These are phyloP conservation scores for Bjerkandera adusta DNA, from an alignment of 1,284 basidiomycete species.

Conservation along the genomic window DNA sequence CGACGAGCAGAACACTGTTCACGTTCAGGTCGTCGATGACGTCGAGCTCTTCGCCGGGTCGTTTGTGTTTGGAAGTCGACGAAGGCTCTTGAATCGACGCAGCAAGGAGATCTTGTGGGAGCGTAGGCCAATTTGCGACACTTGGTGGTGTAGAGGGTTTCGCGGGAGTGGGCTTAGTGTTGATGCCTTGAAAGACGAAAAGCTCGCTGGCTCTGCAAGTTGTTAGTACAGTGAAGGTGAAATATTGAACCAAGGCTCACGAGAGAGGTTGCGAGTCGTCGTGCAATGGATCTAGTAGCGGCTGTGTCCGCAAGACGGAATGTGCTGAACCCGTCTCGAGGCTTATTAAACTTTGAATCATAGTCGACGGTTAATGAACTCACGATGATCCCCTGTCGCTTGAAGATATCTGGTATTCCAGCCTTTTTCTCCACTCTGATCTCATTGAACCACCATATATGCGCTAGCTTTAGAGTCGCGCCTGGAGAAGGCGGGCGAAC, in stretches of 20 bases:
- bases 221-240: constrained; percentile 9
- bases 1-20: constrained; percentile 59
- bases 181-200: constrained; percentile 75
- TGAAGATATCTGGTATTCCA: constrained; percentile 73
- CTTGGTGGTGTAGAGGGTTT: constrained; percentile 49
- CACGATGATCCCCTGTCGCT: constrained; percentile 63
- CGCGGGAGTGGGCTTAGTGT: constrained; percentile 42
- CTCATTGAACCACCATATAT: constrained; percentile 71
- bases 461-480: constrained; percentile 34
- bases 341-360: constrained; percentile 9
- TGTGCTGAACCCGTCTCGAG: constrained; percentile 72
- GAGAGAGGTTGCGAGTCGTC: constrained; percentile 62
- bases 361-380: constrained; percentile 22
- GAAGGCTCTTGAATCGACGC: constrained; percentile 51
- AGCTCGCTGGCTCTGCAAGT: constrained; percentile 68
- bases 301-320: constrained; percentile 63
- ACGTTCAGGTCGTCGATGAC: constrained; percentile 54
- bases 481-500: constrained; percentile 22
- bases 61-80: constrained; percentile 32
- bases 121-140: constrained; percentile 66
- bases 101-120: constrained; percentile 49
- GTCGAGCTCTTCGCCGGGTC: constrained; percentile 39
- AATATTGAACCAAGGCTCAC: constrained; percentile 35
- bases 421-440: constrained; percentile 38
- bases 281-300: constrained; percentile 65